phyloP scores from a whole-genome alignment of 2,329 filamentous ascomycete species.

The Allantophomopsis lycopodina region DNA sequence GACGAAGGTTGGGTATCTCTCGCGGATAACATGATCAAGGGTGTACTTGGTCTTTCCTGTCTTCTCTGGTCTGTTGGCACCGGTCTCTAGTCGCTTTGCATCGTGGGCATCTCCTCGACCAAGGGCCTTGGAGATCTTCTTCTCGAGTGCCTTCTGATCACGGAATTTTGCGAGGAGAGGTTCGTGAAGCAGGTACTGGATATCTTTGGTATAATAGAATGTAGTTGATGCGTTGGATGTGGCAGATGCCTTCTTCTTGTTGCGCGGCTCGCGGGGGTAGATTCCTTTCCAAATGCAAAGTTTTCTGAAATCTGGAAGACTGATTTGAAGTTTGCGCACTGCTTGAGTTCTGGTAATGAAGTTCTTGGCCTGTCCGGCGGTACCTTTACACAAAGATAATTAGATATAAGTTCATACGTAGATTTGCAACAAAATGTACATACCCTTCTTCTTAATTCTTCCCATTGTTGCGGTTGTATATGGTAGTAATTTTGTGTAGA shows the following conservation, averaged over 20 bases:
- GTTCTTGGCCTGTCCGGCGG: constrained; percentile 89
- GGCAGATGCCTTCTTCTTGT: constrained; percentile 93
- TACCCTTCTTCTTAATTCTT: constrained; percentile 81
- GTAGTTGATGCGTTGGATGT: constrained; percentile 83
- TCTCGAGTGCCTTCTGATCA: constrained; percentile 90
- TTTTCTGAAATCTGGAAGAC: constrained; percentile 90
- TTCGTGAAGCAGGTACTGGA: constrained; percentile 96
- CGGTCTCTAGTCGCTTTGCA: constrained; percentile 72
- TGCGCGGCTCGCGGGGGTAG: constrained; percentile 92
- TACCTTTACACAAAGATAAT: constrained; percentile 31
- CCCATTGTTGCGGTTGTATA: constrained; percentile 34
- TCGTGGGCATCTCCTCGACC: constrained; percentile 84
- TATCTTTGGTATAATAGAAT: constrained; percentile 87
- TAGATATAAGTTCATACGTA: no score
- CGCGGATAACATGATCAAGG: constrained; percentile 92
- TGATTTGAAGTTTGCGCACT: constrained; percentile 95
- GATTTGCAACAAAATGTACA: constrained; percentile 3
- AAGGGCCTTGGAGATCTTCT: constrained; percentile 90
- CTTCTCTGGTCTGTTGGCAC: constrained; percentile 80
- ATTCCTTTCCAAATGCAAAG: constrained; percentile 99
- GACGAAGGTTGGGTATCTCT: constrained; percentile 93
- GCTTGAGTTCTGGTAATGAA: constrained; percentile 96
- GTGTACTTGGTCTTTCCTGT: constrained; percentile 81
- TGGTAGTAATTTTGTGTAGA: no score
- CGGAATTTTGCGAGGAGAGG: constrained; percentile 89